Evolutionary conservation across 192 early-diverging fungal species (phyloP).

Genomic region (Chytriomyces sp.): DNA sequence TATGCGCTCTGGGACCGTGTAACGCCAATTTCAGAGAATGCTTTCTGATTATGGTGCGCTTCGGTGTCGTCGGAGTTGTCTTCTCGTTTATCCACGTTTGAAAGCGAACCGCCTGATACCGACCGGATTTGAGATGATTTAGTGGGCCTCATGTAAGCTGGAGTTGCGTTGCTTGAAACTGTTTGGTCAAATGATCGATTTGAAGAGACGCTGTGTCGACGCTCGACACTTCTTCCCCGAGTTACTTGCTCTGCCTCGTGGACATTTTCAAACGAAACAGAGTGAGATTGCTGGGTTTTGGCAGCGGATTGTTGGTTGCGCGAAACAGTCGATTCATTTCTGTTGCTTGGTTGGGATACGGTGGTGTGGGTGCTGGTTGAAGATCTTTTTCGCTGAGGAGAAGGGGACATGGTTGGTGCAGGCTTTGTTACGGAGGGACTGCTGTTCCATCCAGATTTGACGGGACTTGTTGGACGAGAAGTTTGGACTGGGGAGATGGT

Average conservation of each 20-base stretch:
- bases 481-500: no score
- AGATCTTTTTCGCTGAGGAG: no score
- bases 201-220: not conserved
- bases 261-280: not conserved
- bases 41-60: not conserved
- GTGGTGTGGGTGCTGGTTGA: no score
- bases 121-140: conserved; percentile 5
- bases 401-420: not conserved
- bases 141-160: conserved; percentile 29
- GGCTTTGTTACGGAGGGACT: not conserved
- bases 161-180: not conserved
- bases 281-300: not conserved
- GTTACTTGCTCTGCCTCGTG: not conserved
- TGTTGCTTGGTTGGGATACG: no score
- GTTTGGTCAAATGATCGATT: not conserved
- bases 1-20: no score
- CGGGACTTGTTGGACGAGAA: no score
- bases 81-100: not conserved
- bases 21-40: no score
- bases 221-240: conserved; percentile 4
- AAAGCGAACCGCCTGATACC: not conserved
- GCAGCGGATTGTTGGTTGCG: no score
- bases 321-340: no score
- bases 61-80: not conserved
- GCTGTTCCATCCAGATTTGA: not conserved